Evolutionary conservation across 768 basidiomycete genomes (phyloP).

Genomic region (Auriscalpium microsporum): DNA sequence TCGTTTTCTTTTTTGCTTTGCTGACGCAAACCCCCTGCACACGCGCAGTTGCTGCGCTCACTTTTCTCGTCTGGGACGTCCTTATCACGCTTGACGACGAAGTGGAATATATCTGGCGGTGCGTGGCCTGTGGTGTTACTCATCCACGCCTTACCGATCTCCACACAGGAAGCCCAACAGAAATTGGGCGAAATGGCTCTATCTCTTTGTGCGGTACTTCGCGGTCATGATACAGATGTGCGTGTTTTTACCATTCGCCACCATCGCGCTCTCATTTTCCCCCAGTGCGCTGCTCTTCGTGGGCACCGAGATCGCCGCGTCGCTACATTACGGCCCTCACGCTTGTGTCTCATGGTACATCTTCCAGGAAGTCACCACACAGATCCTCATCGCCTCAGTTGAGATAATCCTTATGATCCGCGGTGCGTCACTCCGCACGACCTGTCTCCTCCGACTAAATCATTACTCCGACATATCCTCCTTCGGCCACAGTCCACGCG

Average conservation of each 20-base stretch:
- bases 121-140: not conserved
- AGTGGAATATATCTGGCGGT: not conserved
- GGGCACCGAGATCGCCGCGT: slow-evolving; percentile 2
- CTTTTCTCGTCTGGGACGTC: not conserved
- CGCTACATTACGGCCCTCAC: slow-evolving; percentile 13
- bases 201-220: slow-evolving; percentile 13
- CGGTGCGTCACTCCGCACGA: slow-evolving; percentile 11
- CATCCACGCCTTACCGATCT: not conserved
- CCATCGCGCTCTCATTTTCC: not conserved
- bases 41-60: not conserved
- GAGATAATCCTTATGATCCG: slow-evolving; percentile 19
- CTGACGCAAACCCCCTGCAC: too few relatives aligned
- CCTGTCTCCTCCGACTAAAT: too few relatives aligned
- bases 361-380: slow-evolving; percentile 7
- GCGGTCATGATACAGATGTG: slow-evolving; percentile 11
- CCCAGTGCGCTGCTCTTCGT: slow-evolving; percentile 10
- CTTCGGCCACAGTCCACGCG: slow-evolving; percentile 7
- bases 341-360: slow-evolving; percentile 13
- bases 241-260: not conserved
- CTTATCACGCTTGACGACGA: slow-evolving; percentile 2
- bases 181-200: slow-evolving; percentile 23
- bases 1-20: not conserved
- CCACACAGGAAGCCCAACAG: slow-evolving; percentile 17
- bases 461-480: not conserved
- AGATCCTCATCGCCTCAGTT: slow-evolving; percentile 13